Evolutionary conservation across 2,329 filamentous ascomycete species (phyloP).

Genomic region (Stachybotrys chartarum): DNA sequence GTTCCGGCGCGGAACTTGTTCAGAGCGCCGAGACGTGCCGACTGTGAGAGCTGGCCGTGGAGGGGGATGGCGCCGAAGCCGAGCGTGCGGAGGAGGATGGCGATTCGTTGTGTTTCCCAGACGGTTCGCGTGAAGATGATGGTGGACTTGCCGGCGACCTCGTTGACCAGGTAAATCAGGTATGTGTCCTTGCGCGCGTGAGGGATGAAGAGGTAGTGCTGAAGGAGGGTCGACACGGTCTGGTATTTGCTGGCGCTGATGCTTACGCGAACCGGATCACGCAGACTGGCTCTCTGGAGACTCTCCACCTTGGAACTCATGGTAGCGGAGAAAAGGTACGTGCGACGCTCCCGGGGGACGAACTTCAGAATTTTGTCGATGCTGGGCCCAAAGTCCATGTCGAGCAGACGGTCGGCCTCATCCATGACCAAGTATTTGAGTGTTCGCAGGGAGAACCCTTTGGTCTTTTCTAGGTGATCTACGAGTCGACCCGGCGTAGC

Average conservation of each 20-base stretch:
- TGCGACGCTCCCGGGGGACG: conserved; percentile 68
- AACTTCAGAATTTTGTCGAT: conserved; percentile 92
- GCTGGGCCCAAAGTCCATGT: conserved; percentile 89
- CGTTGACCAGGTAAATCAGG: conserved; percentile 78
- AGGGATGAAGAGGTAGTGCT: conserved; percentile 81
- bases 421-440: conserved; percentile 92
- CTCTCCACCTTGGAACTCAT: conserved; percentile 92
- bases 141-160: conserved; percentile 75
- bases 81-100: conserved; percentile 74
- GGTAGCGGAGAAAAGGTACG: conserved; percentile 89
- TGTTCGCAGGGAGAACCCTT: conserved; percentile 78
- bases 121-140: conserved; percentile 93
- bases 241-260: conserved; percentile 81
- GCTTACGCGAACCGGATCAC: conserved; percentile 75
- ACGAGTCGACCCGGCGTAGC: conserved; percentile 84
- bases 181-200: conserved; percentile 86
- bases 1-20: conserved; percentile 80
- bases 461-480: conserved; percentile 94
- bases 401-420: conserved; percentile 84
- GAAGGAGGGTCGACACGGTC: conserved; percentile 81
- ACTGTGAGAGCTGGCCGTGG: conserved; percentile 87
- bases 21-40: conserved; percentile 75
- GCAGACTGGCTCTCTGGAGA: conserved; percentile 80
- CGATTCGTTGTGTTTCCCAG: conserved; percentile 79
- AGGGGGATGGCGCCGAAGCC: conserved; percentile 89